Conservation (phyloP, 805 yeast species). For the Tetrapisispora iriomotensis region DNA sequence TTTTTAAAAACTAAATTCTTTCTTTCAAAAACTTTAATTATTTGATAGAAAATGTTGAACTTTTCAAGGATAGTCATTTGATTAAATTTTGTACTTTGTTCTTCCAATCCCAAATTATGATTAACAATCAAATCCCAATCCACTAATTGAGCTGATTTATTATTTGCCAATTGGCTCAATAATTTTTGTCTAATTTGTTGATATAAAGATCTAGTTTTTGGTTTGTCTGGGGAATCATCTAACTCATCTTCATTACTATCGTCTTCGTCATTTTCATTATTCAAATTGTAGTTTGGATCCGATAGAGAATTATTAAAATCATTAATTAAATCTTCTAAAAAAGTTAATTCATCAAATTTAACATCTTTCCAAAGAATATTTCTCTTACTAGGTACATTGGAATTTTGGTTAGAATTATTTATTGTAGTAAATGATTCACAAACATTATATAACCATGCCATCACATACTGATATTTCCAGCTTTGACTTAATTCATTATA, state of each 20-base stretch:
- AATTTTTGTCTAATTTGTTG: conserved; percentile 13
- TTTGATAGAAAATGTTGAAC: conserved; percentile 19
- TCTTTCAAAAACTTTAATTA: conserved; percentile 24
- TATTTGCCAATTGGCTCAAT: conserved; percentile 18
- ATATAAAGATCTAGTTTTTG: conserved; percentile 8
- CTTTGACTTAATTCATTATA: conserved; percentile 2
- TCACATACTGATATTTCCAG: conserved; percentile 27
- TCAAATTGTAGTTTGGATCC: conserved; percentile 3
- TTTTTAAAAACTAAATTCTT: conserved; percentile 23
- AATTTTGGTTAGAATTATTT: background rate
- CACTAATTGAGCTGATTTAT: conserved; percentile 14
- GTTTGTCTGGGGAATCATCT: background rate
- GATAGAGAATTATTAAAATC: conserved; percentile 1
- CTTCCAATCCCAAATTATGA: conserved; percentile 11
- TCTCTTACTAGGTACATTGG: background rate
- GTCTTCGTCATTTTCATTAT: conserved; percentile 6
- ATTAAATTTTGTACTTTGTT: conserved; percentile 5
- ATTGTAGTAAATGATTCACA: conserved; percentile 22
- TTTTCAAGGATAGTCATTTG: conserved; percentile 14
- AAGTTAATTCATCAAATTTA: conserved; percentile 24
- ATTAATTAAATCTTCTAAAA: conserved; percentile 16
- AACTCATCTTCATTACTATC: conserved; percentile 5
- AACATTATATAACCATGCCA: conserved; percentile 28
- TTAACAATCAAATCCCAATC: conserved; percentile 22
- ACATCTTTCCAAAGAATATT: conserved; percentile 24